Base-by-base conservation (phyloP, 2,329 filamentous ascomycete genomes). In the Tolypocladium nubicola region DNA sequence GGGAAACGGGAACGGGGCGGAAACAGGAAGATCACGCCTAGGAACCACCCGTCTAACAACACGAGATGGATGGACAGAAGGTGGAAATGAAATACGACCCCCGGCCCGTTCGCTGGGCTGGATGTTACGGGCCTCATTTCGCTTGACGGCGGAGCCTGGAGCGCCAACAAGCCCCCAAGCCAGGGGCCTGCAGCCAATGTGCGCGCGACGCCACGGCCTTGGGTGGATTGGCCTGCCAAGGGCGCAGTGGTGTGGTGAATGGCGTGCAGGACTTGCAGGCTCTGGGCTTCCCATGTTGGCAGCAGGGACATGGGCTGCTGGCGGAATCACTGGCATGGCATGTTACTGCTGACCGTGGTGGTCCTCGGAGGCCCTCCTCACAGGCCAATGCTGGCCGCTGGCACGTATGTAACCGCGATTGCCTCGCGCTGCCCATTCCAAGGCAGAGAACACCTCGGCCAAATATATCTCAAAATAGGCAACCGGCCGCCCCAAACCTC, bases 81-180 rank as follows among this genome's bases (percentile, higher is more conserved):
- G 47, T 50, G 47, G 47, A 50, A 50, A 50, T 50, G 47, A 50
- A 50, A 50, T 50, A 33, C 47, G 30, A 50, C 47, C 7, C 33
- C 30, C 47, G 19, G 26, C 26, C 26, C 23, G 43, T 26, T 47
- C 11, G 26, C 26, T 33, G 14, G 45, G 45, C 45, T 50, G 16
- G 39, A 35, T n/a, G 49, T 33, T 50, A 56, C 49, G 53, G 54
- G 43, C 50, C 59, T 63, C 63, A 65, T 65, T 60, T 65, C 63
- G 63, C 61, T 64, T 65, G 60, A 14, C 52, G 47, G 53, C 30
- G 57, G 55, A 37, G 30, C 43, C 23, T 57, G 23, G 45, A 52
- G 53, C 49, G 45, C 45, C 45, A 56, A 21, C n/a, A 2, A 30
- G 37, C 11, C 21, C 53, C 33, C 33, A 10, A 21, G 33, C 33